Evolutionary conservation across 257 asterid species (phyloP).

Genomic region (Ligustrum vulgare): DNA sequence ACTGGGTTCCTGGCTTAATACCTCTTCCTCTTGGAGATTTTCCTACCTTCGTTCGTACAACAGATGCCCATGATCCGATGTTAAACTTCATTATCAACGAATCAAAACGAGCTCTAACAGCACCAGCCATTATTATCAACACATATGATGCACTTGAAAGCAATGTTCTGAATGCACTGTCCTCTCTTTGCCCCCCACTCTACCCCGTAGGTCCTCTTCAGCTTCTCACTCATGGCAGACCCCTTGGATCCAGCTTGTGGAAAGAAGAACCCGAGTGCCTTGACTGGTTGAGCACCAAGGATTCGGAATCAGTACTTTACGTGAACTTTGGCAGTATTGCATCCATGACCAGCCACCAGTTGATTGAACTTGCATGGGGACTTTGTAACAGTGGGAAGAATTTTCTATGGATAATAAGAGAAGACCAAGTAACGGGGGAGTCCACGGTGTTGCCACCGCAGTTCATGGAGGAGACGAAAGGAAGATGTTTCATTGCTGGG

Average conservation of each 20-base stretch:
- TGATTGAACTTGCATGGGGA: conserved; percentile 38
- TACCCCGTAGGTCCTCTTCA: conserved; percentile 14
- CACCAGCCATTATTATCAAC: conserved; percentile 1
- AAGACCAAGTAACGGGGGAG: conserved; percentile 23
- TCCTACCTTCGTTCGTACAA: background rate
- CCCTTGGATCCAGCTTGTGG: conserved; percentile 2
- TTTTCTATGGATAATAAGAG: conserved; percentile 35
- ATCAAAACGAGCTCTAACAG: background rate
- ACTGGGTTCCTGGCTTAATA: background rate
- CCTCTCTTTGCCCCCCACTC: background rate
- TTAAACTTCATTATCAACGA: background rate
- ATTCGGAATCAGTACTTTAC: background rate
- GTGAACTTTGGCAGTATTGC: conserved; percentile 15
- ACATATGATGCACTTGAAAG: conserved; percentile 5
- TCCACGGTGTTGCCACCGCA: conserved; percentile 23
- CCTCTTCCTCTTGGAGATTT: background rate
- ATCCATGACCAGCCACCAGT: background rate
- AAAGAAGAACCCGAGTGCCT: conserved; percentile 1
- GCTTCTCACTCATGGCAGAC: background rate
- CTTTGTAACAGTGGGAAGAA: conserved; percentile 29
- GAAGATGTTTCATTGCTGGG: conserved; percentile 30
- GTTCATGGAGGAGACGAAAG: conserved; percentile 29
- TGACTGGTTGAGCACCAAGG: background rate
- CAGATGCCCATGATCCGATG: background rate
- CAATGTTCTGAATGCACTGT: conserved; percentile 1